A percentile compares a stretch with the other conserved stretches of the same genome.
Evolutionary conservation across 192 early-diverging fungal genomes (phyloP).

Genomic region (Linnemannia hyalina): DNA sequence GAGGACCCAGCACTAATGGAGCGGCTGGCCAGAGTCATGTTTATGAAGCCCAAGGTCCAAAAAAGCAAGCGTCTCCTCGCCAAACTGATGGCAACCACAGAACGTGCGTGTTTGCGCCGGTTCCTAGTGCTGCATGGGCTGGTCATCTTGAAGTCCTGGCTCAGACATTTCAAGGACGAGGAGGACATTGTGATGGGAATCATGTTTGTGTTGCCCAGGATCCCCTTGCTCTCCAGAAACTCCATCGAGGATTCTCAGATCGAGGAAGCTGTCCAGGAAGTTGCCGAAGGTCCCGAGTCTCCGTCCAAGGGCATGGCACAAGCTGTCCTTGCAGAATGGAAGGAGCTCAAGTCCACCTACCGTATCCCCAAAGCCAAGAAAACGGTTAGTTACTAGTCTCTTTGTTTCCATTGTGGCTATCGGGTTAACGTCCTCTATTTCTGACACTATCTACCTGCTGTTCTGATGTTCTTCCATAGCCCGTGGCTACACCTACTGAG

Average conservation of each 20-base stretch:
- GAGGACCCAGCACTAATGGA: conserved; percentile 52
- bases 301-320: conserved; percentile 62
- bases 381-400: conserved; percentile 19
- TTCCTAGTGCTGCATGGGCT: conserved; percentile 81
- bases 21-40: conserved; percentile 54
- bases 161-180: conserved; percentile 74
- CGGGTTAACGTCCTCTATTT: neutral
- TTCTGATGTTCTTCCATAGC: conserved; percentile 12
- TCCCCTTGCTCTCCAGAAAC: conserved; percentile 88
- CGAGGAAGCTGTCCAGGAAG: conserved; percentile 72
- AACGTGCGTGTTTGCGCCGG: conserved; percentile 61
- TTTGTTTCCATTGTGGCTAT: neutral
- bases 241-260: conserved; percentile 83
- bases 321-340: conserved; percentile 66
- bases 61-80: conserved; percentile 80
- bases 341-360: conserved; percentile 64
- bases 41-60: conserved; percentile 82
- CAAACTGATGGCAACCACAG: conserved; percentile 72
- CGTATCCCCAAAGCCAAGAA: conserved; percentile 69
- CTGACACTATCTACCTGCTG: conserved; percentile 3
- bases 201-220: conserved; percentile 73
- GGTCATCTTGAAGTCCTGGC: conserved; percentile 81
- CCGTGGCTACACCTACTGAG: conserved; percentile 2
- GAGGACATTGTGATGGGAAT: conserved; percentile 72
- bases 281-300: conserved; percentile 61